Conservation (phyloP, 352 stramenopile species). For the Globisporangium orthogonon region DNA sequence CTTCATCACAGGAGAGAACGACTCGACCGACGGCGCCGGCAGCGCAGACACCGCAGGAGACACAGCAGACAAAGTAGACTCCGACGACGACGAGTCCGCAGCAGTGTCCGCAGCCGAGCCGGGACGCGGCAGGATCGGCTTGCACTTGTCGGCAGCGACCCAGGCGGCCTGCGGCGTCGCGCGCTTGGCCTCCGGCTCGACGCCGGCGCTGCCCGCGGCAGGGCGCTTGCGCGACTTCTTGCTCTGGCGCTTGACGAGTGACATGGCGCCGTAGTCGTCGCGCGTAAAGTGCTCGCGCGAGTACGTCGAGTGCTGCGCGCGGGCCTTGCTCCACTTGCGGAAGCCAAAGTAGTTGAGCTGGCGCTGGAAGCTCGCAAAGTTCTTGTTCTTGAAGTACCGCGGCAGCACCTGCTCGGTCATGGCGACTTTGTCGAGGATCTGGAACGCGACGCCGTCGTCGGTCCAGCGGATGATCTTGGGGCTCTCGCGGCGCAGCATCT, state of each 20-base stretch:
- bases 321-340: constrained; percentile 85
- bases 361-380: constrained; percentile 93
- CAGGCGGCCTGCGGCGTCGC: constrained; percentile 18
- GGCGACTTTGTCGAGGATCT: constrained; percentile 80
- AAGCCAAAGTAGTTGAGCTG: constrained; percentile 96
- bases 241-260: constrained; percentile 81
- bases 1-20: not conserved
- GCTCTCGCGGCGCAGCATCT: constrained; percentile 80
- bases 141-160: constrained; percentile 44
- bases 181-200: constrained; percentile 36
- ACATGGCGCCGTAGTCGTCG: constrained; percentile 83
- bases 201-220: constrained; percentile 17
- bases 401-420: constrained; percentile 89
- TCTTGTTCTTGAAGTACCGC: constrained; percentile 95
- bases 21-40: constrained; percentile 2
- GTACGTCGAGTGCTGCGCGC: constrained; percentile 69
- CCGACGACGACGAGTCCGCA: not conserved
- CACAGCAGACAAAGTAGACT: not conserved
- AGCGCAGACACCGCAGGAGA: not conserved
- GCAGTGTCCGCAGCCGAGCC: not conserved
- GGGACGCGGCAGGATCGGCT: constrained; percentile 49
- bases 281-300: constrained; percentile 77
- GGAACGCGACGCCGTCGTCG: constrained; percentile 66
- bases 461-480: constrained; percentile 78
- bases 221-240: constrained; percentile 80